Evolutionary conservation across 768 basidiomycete species (phyloP).

Genomic region (Rhodosporidiobolus sp.): DNA sequence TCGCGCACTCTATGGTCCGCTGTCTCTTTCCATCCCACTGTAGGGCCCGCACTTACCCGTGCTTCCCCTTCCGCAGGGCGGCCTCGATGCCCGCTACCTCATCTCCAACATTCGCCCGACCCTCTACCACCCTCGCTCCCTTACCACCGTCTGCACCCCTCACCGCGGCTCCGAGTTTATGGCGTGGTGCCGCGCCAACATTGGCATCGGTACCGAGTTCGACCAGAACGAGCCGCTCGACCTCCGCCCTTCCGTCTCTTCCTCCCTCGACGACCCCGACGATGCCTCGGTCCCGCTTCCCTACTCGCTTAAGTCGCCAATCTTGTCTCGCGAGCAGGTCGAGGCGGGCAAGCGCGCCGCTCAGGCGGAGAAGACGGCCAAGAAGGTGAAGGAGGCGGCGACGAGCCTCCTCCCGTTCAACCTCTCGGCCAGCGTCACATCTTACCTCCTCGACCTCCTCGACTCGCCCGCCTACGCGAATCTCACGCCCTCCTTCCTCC

Average conservation of each 20-base stretch:
- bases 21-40: neutral
- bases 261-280: slow-evolving; percentile 35
- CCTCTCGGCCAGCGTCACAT: slow-evolving; percentile 78
- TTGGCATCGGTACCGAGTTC: slow-evolving; percentile 69
- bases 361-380: slow-evolving; percentile 26
- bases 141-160: slow-evolving; percentile 87
- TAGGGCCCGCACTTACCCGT: neutral
- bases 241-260: slow-evolving; percentile 19
- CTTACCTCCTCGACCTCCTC: slow-evolving; percentile 77
- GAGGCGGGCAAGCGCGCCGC: slow-evolving; percentile 35
- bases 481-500: slow-evolving; percentile 75
- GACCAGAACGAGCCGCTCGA: slow-evolving; percentile 40
- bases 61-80: slow-evolving; percentile 55
- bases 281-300: slow-evolving; percentile 44
- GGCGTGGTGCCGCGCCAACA: slow-evolving; percentile 92
- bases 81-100: slow-evolving; percentile 87
- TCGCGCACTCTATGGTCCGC: slow-evolving; percentile 85
- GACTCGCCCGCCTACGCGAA: slow-evolving; percentile 97
- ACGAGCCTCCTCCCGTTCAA: slow-evolving; percentile 53
- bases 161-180: slow-evolving; percentile 97
- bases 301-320: slow-evolving; percentile 53
- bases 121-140: slow-evolving; percentile 77
- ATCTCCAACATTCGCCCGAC: slow-evolving; percentile 78
- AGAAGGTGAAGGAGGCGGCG: slow-evolving; percentile 9
- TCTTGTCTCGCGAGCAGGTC: slow-evolving; percentile 48